phyloP scores from a whole-genome alignment of 176 grass and related monocot species.

The sorghum (Sorghum bicolor) region Sorghum_bicolor_NCBIv3 NC_012872.2:275501-276000 shows the following conservation, averaged over 20 bases:
- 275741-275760: slow-evolving; percentile 95
- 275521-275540: background rate
- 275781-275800: slow-evolving; percentile 99
- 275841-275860: background rate
- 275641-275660: background rate
- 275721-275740: slow-evolving; percentile 75
- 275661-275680: background rate
- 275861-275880: slow-evolving; percentile 7
- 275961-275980: slow-evolving; percentile 82
- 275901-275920: slow-evolving; percentile 25
- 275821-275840: slow-evolving; percentile 65
- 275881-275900: slow-evolving; percentile 6
- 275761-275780: slow-evolving; percentile 97
- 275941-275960: slow-evolving; percentile 95
- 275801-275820: slow-evolving; percentile 96
- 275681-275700: slow-evolving; percentile 11
- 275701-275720: slow-evolving; percentile 9
- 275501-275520: background rate
- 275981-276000: slow-evolving; percentile 95
- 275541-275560: background rate
- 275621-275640: slow-evolving; percentile 8
- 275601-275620: slow-evolving; percentile 4
- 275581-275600: background rate
- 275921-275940: slow-evolving; percentile 87
- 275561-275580: background rate